Evolutionary conservation across 805 yeast genomes (phyloP).

Genomic region (Kuraishia floccosa): DNA sequence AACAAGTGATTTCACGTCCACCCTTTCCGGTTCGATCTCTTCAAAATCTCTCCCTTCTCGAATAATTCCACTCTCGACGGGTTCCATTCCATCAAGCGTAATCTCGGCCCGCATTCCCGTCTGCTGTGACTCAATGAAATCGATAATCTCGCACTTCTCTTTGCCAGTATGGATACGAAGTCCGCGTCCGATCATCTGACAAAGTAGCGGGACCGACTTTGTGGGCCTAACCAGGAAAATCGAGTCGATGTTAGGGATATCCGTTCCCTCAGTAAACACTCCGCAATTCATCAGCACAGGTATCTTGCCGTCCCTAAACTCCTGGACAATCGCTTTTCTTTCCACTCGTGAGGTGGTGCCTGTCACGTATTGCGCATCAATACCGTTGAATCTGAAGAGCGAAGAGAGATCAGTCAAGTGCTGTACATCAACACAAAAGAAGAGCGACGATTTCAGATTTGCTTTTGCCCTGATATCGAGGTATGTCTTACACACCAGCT

Average conservation of each 20-base stretch:
- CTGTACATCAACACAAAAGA: constrained; percentile 66
- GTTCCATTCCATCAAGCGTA: constrained; percentile 10
- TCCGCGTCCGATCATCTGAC: constrained; percentile 92
- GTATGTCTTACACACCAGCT: constrained; percentile 42
- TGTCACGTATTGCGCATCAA: constrained; percentile 62
- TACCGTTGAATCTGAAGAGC: constrained; percentile 43
- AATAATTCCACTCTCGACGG: too few relatives aligned
- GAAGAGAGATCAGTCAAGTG: constrained; percentile 50
- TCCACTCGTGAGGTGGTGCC: constrained; percentile 46
- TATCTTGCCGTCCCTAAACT: constrained; percentile 50
- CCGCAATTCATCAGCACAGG: constrained; percentile 80
- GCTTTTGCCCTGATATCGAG: constrained; percentile 27
- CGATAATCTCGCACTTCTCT: constrained; percentile 59
- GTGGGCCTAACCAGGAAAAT: constrained; percentile 76
- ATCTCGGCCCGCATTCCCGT: constrained; percentile 15
- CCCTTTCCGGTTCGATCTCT: too few relatives aligned
- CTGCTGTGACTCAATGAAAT: constrained; percentile 53
- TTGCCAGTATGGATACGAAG: constrained; percentile 54
- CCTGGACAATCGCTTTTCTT: constrained; percentile 39
- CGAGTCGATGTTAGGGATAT: constrained; percentile 81
- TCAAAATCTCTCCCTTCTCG: too few relatives aligned
- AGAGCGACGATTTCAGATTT: constrained; percentile 47
- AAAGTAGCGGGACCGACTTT: constrained; percentile 52
- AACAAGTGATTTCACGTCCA: too few relatives aligned
- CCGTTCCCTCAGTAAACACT: constrained; percentile 91